Percentiles rank a stretch among this genome's conserved stretches.
Evolutionary conservation across 129 eudicot species (phyloP).

Genomic region (Deinandra increscens): DNA sequence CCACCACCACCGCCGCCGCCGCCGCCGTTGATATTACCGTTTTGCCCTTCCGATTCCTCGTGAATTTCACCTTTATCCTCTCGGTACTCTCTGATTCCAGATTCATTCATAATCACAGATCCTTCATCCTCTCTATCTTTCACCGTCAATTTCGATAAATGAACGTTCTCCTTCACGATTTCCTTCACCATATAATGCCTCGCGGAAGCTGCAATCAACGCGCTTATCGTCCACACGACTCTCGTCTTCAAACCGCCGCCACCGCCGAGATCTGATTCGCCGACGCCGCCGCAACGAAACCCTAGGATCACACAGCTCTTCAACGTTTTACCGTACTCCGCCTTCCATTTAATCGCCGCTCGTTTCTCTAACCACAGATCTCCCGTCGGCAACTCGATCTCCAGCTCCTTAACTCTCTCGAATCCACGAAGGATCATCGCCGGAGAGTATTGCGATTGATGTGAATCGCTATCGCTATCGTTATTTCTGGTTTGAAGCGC

Average conservation of each 20-base stretch:
- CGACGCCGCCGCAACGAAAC: conserved; percentile 38
- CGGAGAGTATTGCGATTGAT: conserved; percentile 41
- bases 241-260: conserved; percentile 62
- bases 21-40: conserved; percentile 11
- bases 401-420: conserved; percentile 41
- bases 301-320: conserved; percentile 51
- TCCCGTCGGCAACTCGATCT: conserved; percentile 53
- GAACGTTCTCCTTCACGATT: conserved; percentile 35
- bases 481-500: background rate
- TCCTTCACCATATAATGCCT: conserved; percentile 57
- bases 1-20: too few relatives aligned
- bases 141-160: conserved; percentile 25
- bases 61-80: conserved; percentile 23
- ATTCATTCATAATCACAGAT: conserved; percentile 37
- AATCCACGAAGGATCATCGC: conserved; percentile 42
- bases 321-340: conserved; percentile 48
- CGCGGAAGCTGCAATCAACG: conserved; percentile 57
- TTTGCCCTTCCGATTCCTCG: conserved; percentile 23
- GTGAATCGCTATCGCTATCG: background rate
- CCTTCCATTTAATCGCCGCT: conserved; percentile 47
- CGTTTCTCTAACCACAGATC: conserved; percentile 52
- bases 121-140: conserved; percentile 54
- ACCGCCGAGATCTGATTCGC: conserved; percentile 33
- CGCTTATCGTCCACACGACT: conserved; percentile 66
- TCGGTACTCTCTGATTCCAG: conserved; percentile 41